phyloP scores from a whole-genome alignment of 805 yeast genomes.

The Saccharomyces paradoxus region DNA sequence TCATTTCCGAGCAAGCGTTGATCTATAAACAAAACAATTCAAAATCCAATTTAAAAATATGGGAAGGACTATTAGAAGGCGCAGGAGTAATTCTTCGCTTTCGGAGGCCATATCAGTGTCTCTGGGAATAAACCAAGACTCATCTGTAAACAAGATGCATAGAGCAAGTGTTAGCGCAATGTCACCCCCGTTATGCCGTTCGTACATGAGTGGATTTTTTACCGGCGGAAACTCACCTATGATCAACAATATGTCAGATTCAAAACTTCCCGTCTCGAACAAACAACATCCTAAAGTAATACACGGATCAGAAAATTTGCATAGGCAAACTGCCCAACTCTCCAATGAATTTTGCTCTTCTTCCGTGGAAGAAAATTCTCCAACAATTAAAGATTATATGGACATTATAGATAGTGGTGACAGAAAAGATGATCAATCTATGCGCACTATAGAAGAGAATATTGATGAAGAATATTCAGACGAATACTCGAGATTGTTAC shows the following conservation, averaged over 20 bases:
- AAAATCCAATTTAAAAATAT: not conserved
- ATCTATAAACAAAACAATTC: not conserved
- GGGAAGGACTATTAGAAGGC: not conserved
- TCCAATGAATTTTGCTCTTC: slow-evolving; percentile 23
- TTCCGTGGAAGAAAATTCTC: slow-evolving; percentile 11
- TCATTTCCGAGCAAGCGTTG: not conserved
- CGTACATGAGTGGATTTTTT: slow-evolving; percentile 21
- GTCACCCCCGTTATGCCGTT: slow-evolving; percentile 17
- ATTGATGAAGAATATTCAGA: not conserved
- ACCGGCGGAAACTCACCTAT: not conserved
- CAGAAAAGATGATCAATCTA: not conserved
- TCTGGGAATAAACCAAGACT: slow-evolving; percentile 21
- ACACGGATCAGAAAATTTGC: slow-evolving; percentile 23
- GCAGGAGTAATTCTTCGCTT: slow-evolving; percentile 3
- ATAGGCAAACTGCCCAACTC: slow-evolving; percentile 29
- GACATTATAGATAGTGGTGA: slow-evolving; percentile 7
- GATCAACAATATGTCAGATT: not conserved
- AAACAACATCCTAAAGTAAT: slow-evolving; percentile 10
- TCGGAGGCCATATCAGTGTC: slow-evolving; percentile 29
- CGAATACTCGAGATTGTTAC: slow-evolving; percentile 6
- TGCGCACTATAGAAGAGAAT: slow-evolving; percentile 1
- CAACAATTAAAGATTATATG: slow-evolving; percentile 8
- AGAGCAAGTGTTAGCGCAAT: not conserved
- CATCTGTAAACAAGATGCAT: not conserved
- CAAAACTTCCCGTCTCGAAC: not conserved